A percentile compares a stretch with the other conserved stretches of the same genome.
phyloP scores from a whole-genome alignment of 805 yeast species.

The Saturnispora diversa region DNA sequence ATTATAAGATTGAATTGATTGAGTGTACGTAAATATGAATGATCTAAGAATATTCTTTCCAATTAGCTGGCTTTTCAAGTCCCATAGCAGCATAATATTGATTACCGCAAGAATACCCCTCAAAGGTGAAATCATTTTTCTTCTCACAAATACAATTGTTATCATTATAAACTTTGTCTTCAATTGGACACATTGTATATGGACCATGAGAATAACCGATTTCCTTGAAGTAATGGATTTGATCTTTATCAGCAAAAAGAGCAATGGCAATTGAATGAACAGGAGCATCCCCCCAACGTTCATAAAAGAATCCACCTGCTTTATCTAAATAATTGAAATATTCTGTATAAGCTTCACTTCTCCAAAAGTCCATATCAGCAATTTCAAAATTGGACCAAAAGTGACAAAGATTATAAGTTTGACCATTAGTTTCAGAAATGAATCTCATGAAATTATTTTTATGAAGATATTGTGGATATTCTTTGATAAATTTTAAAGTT shows the following conservation, averaged over 20 bases:
- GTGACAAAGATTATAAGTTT: slow-evolving; percentile 64
- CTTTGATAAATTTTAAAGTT: slow-evolving; percentile 37
- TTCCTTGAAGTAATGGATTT: slow-evolving; percentile 65
- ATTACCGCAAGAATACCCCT: slow-evolving; percentile 31
- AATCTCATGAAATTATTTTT: slow-evolving; percentile 52
- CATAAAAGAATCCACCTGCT: slow-evolving; percentile 74
- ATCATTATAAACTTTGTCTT: slow-evolving; percentile 21
- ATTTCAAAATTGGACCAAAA: slow-evolving; percentile 79
- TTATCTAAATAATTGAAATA: slow-evolving; percentile 57
- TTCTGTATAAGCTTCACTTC: slow-evolving; percentile 46
- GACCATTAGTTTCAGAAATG: slow-evolving; percentile 55
- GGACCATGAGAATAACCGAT: slow-evolving; percentile 64
- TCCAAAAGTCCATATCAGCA: slow-evolving; percentile 63
- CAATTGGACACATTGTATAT: slow-evolving; percentile 38
- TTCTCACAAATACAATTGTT: slow-evolving; percentile 35
- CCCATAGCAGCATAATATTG: slow-evolving; percentile 26
- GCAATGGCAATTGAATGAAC: slow-evolving; percentile 75
- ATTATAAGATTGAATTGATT: too few species aligned
- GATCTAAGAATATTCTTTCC: slow-evolving; percentile 26
- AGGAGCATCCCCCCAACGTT: slow-evolving; percentile 94
- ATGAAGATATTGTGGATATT: slow-evolving; percentile 35
- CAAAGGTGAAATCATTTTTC: slow-evolving; percentile 32
- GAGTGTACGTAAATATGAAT: too few species aligned
- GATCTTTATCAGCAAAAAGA: slow-evolving; percentile 44
- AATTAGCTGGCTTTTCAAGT: slow-evolving; percentile 23